These are phyloP conservation scores for Nigrograna mackinnonii DNA, from an alignment of 2,329 filamentous ascomycete species.

Conservation along the genomic window DNA sequence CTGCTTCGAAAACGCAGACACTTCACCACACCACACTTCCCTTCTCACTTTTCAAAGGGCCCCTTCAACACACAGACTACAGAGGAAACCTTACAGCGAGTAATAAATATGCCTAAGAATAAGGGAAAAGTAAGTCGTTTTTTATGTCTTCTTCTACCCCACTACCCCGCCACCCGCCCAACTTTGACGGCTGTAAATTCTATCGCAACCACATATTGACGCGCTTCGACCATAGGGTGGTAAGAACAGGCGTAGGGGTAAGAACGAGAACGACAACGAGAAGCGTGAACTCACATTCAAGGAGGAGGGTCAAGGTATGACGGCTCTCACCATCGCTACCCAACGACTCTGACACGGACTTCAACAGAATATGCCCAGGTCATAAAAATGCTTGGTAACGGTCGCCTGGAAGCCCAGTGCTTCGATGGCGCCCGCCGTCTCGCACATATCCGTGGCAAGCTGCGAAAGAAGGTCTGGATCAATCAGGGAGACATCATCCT, in stretches of 20 bases:
- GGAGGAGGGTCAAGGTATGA: constrained; percentile 85
- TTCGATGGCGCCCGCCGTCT: constrained; percentile 91
- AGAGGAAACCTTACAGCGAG: constrained; percentile 13
- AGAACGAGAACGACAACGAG: constrained; percentile 96
- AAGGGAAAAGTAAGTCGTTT: constrained; percentile 86
- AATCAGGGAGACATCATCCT: constrained; percentile 86
- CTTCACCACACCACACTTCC: too few species aligned
- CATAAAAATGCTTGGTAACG: constrained; percentile 95
- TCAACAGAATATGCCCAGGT: constrained; percentile 87
- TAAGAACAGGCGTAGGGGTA: constrained; percentile 97
- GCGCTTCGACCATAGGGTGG: constrained; percentile 82
- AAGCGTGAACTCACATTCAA: constrained; percentile 99
- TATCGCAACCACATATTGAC: constrained; percentile 19
- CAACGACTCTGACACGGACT: too few species aligned
- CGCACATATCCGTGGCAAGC: constrained; percentile 89
- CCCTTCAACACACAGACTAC: constrained; percentile 9
- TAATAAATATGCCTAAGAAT: constrained; percentile 88
- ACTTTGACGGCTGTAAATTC: constrained; percentile 2
- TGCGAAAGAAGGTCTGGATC: constrained; percentile 96
- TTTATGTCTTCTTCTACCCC: constrained; percentile 8
- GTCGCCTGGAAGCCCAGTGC: constrained; percentile 88
- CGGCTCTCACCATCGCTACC: neutral
- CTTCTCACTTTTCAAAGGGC: too few species aligned
- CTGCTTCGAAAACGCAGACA: too few species aligned
- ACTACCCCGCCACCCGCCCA: constrained; percentile 23